These are phyloP conservation scores for Plasmodium falciparum DNA, from an alignment of 169 alveolate species.

Conservation along the genomic window DNA sequence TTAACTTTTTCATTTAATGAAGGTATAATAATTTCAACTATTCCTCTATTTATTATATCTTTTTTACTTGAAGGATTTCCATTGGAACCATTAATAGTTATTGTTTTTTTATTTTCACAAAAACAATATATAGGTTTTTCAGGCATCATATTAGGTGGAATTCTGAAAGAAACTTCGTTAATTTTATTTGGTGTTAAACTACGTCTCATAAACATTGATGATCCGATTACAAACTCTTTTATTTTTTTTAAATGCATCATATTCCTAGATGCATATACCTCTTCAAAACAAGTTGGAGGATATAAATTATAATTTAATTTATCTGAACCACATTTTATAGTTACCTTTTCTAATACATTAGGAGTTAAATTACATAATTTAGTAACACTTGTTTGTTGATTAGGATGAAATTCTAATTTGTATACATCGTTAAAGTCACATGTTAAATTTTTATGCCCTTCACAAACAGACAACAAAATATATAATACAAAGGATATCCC, in stretches of 20 bases:
- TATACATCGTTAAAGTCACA: slow-evolving; percentile 44
- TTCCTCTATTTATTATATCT: slow-evolving; percentile 22
- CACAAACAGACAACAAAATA: not conserved
- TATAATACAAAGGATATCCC: not conserved
- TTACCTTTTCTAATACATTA: slow-evolving; percentile 4
- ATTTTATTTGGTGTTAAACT: not conserved
- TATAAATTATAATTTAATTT: slow-evolving; percentile 8
- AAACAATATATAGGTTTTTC: slow-evolving; percentile 15
- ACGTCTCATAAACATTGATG: not conserved
- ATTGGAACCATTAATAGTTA: not conserved
- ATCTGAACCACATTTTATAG: slow-evolving; percentile 43
- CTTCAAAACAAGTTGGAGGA: slow-evolving; percentile 47
- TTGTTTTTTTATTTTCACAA: slow-evolving; percentile 30
- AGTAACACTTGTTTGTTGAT: not conserved
- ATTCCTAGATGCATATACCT: not conserved
- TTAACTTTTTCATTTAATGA: not conserved
- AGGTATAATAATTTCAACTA: slow-evolving; percentile 17
- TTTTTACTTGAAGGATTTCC: not conserved
- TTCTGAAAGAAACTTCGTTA: slow-evolving; percentile 28
- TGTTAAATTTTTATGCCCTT: not conserved
- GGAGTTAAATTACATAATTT: slow-evolving; percentile 27
- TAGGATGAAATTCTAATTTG: not conserved
- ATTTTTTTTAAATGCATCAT: not conserved
- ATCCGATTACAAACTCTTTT: not conserved
- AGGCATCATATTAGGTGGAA: slow-evolving; percentile 23